These are phyloP conservation scores for Haplographium delicatum DNA, from an alignment of 495 filamentous ascomycete genomes.

Conservation along the genomic window DNA sequence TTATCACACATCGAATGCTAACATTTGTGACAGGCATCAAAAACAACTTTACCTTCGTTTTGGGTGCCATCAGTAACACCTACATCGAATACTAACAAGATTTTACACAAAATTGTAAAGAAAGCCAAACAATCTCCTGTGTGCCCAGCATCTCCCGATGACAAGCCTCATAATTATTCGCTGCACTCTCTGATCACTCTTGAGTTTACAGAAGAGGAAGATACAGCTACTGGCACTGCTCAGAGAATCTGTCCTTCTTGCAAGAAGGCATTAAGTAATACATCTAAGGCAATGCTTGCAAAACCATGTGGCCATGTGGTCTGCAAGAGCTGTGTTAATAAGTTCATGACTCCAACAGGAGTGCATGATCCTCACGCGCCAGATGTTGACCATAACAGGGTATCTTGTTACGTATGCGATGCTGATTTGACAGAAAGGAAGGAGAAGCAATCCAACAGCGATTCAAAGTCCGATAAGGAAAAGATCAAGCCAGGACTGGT, in stretches of 20 bases:
- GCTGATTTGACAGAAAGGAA: conserved; percentile 56
- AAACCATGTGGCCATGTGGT: conserved; percentile 94
- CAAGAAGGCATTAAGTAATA: conserved; percentile 77
- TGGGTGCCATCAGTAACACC: conserved; percentile 90
- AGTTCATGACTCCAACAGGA: conserved; percentile 68
- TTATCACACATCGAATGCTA: no score
- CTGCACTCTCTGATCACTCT: conserved; percentile 77
- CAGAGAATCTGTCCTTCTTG: conserved; percentile 80
- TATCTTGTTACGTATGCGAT: conserved; percentile 87
- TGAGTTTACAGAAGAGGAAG: conserved; percentile 72
- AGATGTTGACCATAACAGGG: conserved; percentile 43
- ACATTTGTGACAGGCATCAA: conserved; percentile 41
- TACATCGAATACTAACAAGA: conserved; percentile 41
- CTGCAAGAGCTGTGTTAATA: conserved; percentile 80
- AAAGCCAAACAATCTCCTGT: conserved; percentile 65
- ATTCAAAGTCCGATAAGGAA: conserved; percentile 46
- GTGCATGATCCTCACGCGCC: conserved; percentile 61
- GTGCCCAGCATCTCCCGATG: conserved; percentile 72
- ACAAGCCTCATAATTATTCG: conserved; percentile 69
- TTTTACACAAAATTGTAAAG: conserved; percentile 54
- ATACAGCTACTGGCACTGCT: conserved; percentile 43
- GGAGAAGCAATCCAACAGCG: conserved; percentile 34
- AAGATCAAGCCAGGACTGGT: conserved; percentile 71
- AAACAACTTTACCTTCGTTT: conserved; percentile 80
- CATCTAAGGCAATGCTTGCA: conserved; percentile 76